These are phyloP conservation scores for Suillus brevipes DNA, from an alignment of 768 basidiomycete genomes.

Conservation along the genomic window DNA sequence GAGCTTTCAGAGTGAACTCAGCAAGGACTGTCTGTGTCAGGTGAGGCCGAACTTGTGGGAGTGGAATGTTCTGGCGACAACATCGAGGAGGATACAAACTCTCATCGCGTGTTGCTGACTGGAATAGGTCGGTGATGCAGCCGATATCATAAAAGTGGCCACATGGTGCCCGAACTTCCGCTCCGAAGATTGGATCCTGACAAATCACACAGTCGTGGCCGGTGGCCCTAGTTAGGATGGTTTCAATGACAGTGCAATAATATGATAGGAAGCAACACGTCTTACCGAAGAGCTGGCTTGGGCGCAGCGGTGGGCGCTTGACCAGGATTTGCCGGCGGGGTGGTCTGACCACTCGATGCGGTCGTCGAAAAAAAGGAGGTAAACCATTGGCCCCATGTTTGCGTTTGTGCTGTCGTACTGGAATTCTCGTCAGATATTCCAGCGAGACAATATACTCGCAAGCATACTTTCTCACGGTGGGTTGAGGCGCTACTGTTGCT, in stretches of 20 bases:
- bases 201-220: conserved; percentile 38
- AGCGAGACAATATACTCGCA: background rate
- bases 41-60: conserved; percentile 24
- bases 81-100: conserved; percentile 43
- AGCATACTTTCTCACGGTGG: background rate
- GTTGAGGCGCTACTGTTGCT: background rate
- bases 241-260: background rate
- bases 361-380: conserved; percentile 10
- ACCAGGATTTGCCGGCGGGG: background rate
- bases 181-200: conserved; percentile 31
- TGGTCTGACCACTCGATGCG: background rate
- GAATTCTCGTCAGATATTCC: background rate
- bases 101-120: conserved; percentile 37
- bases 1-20: conserved; percentile 26
- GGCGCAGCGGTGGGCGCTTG: background rate
- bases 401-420: background rate
- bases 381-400: conserved; percentile 25
- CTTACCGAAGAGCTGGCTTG: conserved; percentile 14
- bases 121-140: conserved; percentile 38
- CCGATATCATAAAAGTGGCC: conserved; percentile 36
- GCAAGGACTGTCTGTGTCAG: conserved; percentile 21
- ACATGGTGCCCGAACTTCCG: conserved; percentile 33
- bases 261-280: background rate
- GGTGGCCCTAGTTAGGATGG: conserved; percentile 13
- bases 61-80: conserved; percentile 34